These are phyloP conservation scores for Leucoagaricus sp. DNA, from an alignment of 1,284 basidiomycete species.

Conservation along the genomic window DNA sequence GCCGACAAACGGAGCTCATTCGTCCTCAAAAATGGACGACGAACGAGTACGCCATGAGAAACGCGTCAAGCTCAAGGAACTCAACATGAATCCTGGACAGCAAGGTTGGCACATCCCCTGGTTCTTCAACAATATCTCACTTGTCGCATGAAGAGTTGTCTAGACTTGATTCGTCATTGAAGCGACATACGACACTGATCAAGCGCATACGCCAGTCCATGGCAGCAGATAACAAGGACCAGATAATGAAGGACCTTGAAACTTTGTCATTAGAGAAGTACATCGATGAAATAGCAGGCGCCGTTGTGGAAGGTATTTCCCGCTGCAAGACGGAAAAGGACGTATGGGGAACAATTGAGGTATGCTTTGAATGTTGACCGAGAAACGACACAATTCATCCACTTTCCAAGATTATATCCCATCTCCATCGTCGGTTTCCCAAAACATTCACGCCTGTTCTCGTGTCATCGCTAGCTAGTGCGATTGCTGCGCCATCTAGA, in stretches of 20 bases:
- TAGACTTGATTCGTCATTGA: slow-evolving; percentile 89
- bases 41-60: slow-evolving; percentile 58
- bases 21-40: slow-evolving; percentile 48
- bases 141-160: slow-evolving; percentile 46
- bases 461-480: slow-evolving; percentile 61
- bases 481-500: slow-evolving; percentile 68
- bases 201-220: slow-evolving; percentile 86
- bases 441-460: slow-evolving; percentile 77
- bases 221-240: slow-evolving; percentile 77
- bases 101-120: slow-evolving; percentile 41
- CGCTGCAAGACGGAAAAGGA: slow-evolving; percentile 90
- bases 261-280: slow-evolving; percentile 93
- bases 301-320: slow-evolving; percentile 82
- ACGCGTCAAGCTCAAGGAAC: slow-evolving; percentile 55
- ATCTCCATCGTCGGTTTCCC: slow-evolving; percentile 88
- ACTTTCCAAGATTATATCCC: slow-evolving; percentile 74
- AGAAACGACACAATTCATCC: too few relatives aligned
- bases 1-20: slow-evolving; percentile 25
- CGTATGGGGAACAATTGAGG: slow-evolving; percentile 90
- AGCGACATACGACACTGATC: slow-evolving; percentile 91
- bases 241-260: slow-evolving; percentile 90
- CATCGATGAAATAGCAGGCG: slow-evolving; percentile 90
- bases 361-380: too few relatives aligned
- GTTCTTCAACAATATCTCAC: slow-evolving; percentile 9
- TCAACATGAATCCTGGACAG: slow-evolving; percentile 47